Conservation (phyloP, 1,139 yeast genomes). For the Protomyces pachydermus region DNA sequence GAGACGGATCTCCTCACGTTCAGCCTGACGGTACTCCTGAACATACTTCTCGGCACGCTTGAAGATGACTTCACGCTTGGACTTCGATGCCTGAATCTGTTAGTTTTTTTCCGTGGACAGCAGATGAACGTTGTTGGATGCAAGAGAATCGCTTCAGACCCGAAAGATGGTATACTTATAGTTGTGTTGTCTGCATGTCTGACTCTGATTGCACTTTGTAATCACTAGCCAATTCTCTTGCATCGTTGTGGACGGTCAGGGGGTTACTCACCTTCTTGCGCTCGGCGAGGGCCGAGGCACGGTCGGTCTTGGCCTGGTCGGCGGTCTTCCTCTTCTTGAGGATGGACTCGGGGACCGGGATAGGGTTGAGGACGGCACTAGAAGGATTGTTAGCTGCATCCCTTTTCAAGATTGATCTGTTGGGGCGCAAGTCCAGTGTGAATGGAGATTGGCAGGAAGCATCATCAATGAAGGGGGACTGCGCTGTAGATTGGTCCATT, state of each 20-base stretch:
- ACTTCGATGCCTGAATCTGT: slow-evolving; percentile 36
- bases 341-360: slow-evolving; percentile 80
- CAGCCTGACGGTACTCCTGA: slow-evolving; percentile 92
- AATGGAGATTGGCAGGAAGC: too few species aligned
- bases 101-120: background rate
- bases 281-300: slow-evolving; percentile 80
- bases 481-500: background rate
- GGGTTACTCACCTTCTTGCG: slow-evolving; percentile 73
- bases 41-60: slow-evolving; percentile 98
- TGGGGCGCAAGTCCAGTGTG: background rate
- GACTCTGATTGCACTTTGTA: slow-evolving; percentile 28
- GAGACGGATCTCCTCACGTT: slow-evolving; percentile 85
- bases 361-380: slow-evolving; percentile 37
- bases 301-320: slow-evolving; percentile 59
- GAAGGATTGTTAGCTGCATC: slow-evolving; percentile 22
- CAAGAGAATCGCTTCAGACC: slow-evolving; percentile 51
- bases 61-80: slow-evolving; percentile 88
- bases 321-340: slow-evolving; percentile 87
- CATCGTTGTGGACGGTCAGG: background rate
- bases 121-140: background rate
- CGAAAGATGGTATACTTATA: slow-evolving; percentile 86
- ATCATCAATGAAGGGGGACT: background rate
- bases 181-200: slow-evolving; percentile 28
- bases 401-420: slow-evolving; percentile 17
- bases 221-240: slow-evolving; percentile 29